Conservation (phyloP, 352 stramenopile genomes). For the Phytophthora meadii region DNA sequence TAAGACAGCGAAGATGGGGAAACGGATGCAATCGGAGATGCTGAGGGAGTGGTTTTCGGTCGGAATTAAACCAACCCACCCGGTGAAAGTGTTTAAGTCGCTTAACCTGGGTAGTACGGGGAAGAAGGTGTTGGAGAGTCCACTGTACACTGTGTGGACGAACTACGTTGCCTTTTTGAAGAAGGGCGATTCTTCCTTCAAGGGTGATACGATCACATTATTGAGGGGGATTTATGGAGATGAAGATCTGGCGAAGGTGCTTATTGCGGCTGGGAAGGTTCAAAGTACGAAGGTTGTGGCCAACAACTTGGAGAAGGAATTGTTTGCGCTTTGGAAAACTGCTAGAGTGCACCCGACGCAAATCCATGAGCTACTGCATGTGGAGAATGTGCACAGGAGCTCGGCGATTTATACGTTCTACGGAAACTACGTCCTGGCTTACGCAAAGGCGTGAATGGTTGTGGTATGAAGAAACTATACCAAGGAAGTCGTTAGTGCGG, state of each 20-base stretch:
- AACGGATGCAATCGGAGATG: constrained; percentile 6
- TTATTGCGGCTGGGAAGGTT: constrained; percentile 8
- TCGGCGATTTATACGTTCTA: not conserved
- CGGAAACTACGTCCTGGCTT: constrained; percentile 1
- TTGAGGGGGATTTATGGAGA: not conserved
- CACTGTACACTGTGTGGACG: constrained; percentile 8
- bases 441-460: not conserved
- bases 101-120: not conserved
- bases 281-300: constrained; percentile 6
- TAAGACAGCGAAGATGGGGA: constrained; percentile 9
- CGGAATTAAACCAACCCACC: not conserved
- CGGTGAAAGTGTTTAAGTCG: not conserved
- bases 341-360: not conserved
- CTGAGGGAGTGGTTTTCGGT: not conserved
- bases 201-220: not conserved
- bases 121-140: constrained; percentile 3
- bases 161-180: constrained; percentile 3
- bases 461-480: too few species aligned
- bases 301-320: constrained; percentile 2
- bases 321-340: not conserved
- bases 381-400: not conserved
- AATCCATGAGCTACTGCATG: not conserved
- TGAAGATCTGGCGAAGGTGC: constrained; percentile 1
- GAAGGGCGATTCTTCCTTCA: not conserved
- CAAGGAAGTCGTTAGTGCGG: too few species aligned